Evolutionary conservation across 2,329 filamentous ascomycete species (phyloP).

Genomic region (Fusarium mangiferae): DNA sequence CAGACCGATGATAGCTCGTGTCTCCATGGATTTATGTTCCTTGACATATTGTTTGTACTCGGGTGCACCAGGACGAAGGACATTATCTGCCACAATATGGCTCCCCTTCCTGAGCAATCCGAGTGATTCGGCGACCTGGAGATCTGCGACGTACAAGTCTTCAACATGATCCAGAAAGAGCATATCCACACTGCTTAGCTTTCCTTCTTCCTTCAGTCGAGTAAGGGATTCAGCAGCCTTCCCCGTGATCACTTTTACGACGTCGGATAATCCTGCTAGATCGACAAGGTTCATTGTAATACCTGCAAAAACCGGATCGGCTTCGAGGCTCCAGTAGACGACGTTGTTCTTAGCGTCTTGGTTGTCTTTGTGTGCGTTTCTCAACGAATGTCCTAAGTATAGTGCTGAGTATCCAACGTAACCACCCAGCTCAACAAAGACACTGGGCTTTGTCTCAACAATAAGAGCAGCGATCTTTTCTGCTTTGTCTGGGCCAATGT

Average conservation of each 20-base stretch:
- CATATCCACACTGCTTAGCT: not conserved
- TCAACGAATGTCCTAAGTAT: not conserved
- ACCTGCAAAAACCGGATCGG: not conserved
- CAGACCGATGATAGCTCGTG: not conserved
- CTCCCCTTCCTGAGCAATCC: not conserved
- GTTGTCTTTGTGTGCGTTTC: not conserved
- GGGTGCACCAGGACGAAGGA: not conserved
- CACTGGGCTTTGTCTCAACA: not conserved
- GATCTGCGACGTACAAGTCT: not conserved
- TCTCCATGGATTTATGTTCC: not conserved
- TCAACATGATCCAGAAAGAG: not conserved
- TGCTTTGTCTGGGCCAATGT: not conserved
- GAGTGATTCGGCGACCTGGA: not conserved
- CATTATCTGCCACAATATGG: not conserved
- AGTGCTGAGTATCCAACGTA: not conserved
- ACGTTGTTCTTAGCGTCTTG: not conserved
- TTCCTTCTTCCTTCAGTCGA: not conserved
- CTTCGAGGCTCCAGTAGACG: not conserved
- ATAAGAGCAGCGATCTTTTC: not conserved
- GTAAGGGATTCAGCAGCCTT: not conserved
- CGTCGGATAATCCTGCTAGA: not conserved
- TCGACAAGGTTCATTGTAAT: not conserved
- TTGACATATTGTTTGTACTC: not conserved
- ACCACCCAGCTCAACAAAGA: not conserved
- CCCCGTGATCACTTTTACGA: not conserved